Evolutionary conservation across 164 flowering plant genomes (phyloP), one percentile per base, ranked within the genome.

Genomic region (Tetrastigma voinierianum): DNA sequence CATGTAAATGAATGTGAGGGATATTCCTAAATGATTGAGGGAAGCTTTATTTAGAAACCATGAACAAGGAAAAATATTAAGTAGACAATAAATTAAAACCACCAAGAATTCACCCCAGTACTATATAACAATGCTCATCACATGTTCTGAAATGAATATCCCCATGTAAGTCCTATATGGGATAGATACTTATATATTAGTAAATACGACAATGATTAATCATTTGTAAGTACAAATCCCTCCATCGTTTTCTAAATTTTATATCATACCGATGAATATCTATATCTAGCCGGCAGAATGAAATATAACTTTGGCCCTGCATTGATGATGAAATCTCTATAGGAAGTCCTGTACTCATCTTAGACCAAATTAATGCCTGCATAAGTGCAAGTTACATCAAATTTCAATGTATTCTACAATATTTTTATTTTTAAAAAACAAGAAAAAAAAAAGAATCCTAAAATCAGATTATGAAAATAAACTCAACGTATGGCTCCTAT

Each of bases 301-400:
- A 82, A 12, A 61, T 46, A 71, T 72, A 92, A 67, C 67, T 85
- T n/a, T 95, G 98, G 51, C 85, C 77, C 71, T 51, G 81, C 96
- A 93, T 89, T 74, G 98, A 86, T 69, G 99, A 90, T 21, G 78
- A 80, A 62, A 95, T 92, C 80, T 92, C 99, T n/a, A 95, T 95
- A 21, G 99, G 99, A 74, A 92, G 91, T 18, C 99, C 99, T 24
- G 98, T 95, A 75, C 99, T 95, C 99, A 95, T 95, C 76, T 95
- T 92, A 69, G 99, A 95, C 99, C 99, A 95, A 72, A 95, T 95
- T 71, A 95, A 69, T 53, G 99, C 99, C 99, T 95, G 94, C 72
- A 80, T 15, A 66, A 64, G 13, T 4, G 51, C 65, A 69, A n/a
- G 20, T 69, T 40, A 12, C 23, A 23, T 46, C 44, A 17, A n/a